Conservation (phyloP, 1,284 basidiomycete genomes). For the Austropuccinia psidii region DNA sequence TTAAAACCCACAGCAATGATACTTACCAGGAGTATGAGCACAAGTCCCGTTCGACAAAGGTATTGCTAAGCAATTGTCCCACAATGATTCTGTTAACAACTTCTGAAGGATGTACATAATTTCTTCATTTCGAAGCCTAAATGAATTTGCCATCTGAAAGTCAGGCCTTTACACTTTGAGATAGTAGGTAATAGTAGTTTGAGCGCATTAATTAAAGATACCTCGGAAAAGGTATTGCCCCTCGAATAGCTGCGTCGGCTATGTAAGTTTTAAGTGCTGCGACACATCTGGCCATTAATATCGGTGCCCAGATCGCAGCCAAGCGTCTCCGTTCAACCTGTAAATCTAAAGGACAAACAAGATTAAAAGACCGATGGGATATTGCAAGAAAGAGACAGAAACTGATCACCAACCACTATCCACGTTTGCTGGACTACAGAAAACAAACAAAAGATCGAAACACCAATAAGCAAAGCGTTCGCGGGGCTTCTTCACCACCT, state of each 20-base stretch:
- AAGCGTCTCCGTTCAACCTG: conserved; percentile 58
- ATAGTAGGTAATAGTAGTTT: too few relatives aligned
- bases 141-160: background rate
- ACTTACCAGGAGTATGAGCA: background rate
- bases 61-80: conserved; percentile 57
- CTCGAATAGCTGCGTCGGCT: conserved; percentile 71
- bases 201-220: conserved; percentile 45
- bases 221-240: conserved; percentile 76
- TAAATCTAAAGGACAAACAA: conserved; percentile 50
- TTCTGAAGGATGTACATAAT: conserved; percentile 72
- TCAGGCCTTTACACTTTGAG: too few relatives aligned
- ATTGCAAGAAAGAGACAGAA: background rate
- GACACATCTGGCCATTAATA: conserved; percentile 65
- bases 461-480: conserved; percentile 91
- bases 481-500: conserved; percentile 57
- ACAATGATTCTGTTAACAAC: conserved; percentile 61
- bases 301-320: conserved; percentile 62
- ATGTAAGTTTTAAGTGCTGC: conserved; percentile 63
- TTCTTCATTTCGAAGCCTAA: conserved; percentile 77
- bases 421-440: conserved; percentile 52
- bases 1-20: background rate
- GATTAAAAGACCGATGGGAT: background rate
- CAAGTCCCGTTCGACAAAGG: conserved; percentile 1
- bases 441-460: conserved; percentile 74
- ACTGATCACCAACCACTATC: background rate